Percentiles rank a stretch among this genome's conserved stretches.
These are phyloP conservation scores for Coccomyxa subellipsoidea DNA, from an alignment of 163 green algal genomes.

Conservation along the genomic window DNA sequence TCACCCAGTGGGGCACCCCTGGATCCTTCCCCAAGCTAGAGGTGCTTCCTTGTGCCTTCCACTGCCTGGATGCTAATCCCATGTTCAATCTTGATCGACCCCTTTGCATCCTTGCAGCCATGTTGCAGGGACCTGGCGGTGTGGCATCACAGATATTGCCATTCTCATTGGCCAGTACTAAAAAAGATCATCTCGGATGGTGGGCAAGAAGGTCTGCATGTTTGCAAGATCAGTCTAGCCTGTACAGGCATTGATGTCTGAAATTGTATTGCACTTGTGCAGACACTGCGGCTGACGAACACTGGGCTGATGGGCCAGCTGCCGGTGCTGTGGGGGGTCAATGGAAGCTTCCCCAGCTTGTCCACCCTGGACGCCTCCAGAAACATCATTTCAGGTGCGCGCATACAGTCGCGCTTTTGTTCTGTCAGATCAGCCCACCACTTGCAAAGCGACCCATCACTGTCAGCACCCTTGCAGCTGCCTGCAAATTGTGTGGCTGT, in stretches of 20 bases:
- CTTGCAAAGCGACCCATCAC: neutral
- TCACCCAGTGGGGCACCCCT: slow-evolving; percentile 18
- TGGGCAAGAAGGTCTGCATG: too few relatives aligned
- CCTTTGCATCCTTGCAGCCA: neutral
- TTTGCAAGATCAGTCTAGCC: too few relatives aligned
- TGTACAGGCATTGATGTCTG: neutral
- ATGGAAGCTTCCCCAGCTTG: slow-evolving; percentile 11
- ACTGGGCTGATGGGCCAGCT: slow-evolving; percentile 23
- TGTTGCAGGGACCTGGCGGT: neutral
- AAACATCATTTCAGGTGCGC: slow-evolving; percentile 18
- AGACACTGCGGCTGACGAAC: slow-evolving; percentile 18
- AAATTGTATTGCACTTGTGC: slow-evolving; percentile 12
- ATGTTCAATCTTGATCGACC: neutral
- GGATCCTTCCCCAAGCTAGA: slow-evolving; percentile 5
- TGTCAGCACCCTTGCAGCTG: neutral
- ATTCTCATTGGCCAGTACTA: slow-evolving; percentile 14
- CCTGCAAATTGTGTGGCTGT: too few relatives aligned
- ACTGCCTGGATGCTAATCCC: neutral
- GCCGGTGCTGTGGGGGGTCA: slow-evolving; percentile 20
- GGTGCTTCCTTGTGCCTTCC: neutral
- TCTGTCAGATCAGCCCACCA: neutral
- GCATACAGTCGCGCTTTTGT: neutral
- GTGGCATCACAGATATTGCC: neutral
- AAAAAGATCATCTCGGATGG: neutral
- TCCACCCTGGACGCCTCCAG: slow-evolving; percentile 18